Percentiles rank a stretch among this genome's conserved stretches.
phyloP scores from a whole-genome alignment of 768 basidiomycete genomes.

The Trichaptum fuscoviolaceum region DNA sequence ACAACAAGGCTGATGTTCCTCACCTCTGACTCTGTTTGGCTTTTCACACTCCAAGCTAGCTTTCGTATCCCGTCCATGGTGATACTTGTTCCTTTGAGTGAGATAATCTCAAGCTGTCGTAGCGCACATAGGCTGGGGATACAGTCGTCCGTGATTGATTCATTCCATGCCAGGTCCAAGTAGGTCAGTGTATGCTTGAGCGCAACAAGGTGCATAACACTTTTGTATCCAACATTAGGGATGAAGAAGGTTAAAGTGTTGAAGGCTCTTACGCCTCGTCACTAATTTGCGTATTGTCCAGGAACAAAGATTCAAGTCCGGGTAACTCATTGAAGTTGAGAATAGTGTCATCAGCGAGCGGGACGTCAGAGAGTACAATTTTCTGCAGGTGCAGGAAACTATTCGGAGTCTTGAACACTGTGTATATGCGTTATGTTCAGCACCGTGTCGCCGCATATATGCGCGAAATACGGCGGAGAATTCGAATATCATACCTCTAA shows the following conservation, averaged over 20 bases:
- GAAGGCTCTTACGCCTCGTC: constrained; percentile 50
- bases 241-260: constrained; percentile 1
- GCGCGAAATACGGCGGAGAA: background rate
- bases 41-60: constrained; percentile 27
- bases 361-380: constrained; percentile 44
- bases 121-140: constrained; percentile 50
- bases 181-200: constrained; percentile 48
- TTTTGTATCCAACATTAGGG: constrained; percentile 20
- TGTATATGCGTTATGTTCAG: constrained; percentile 19
- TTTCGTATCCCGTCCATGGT: constrained; percentile 54
- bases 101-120: constrained; percentile 41
- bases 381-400: constrained; percentile 46
- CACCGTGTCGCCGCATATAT: constrained; percentile 7
- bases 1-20: constrained; percentile 48
- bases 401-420: constrained; percentile 47
- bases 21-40: constrained; percentile 28
- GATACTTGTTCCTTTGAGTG: constrained; percentile 48
- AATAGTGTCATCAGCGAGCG: constrained; percentile 43
- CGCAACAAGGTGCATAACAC: constrained; percentile 52
- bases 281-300: constrained; percentile 50
- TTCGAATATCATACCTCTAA: constrained; percentile 32
- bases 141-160: constrained; percentile 48
- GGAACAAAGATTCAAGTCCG: constrained; percentile 37
- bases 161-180: constrained; percentile 50
- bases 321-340: constrained; percentile 50